These are phyloP conservation scores for Metschnikowia cerradonensis DNA, from an alignment of 805 yeast species.

Conservation along the genomic window DNA sequence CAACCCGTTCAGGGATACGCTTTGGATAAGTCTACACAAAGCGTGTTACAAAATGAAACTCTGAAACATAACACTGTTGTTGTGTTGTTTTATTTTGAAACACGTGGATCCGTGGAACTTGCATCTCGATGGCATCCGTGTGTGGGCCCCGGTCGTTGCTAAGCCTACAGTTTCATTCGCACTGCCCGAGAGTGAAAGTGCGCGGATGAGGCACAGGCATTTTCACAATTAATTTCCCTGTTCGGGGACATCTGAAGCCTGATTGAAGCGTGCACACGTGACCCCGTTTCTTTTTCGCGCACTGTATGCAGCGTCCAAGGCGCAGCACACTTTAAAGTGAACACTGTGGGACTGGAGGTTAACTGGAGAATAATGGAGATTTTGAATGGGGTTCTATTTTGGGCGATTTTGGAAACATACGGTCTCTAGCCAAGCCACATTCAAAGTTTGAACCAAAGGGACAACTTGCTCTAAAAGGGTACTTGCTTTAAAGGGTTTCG, in stretches of 20 bases:
- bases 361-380: no score
- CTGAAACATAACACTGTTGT: background rate
- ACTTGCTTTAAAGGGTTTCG: no score
- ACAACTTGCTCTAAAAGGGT: no score
- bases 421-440: no score
- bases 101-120: no score
- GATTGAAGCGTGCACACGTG: slow-evolving; percentile 6
- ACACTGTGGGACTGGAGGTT: no score
- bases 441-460: no score
- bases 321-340: slow-evolving; percentile 2
- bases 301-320: slow-evolving; percentile 3
- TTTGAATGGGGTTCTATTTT: no score
- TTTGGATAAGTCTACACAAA: no score
- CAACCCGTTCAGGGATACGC: no score
- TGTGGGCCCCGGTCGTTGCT: background rate
- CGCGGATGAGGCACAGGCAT: background rate
- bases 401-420: no score
- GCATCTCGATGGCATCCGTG: background rate
- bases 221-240: slow-evolving; percentile 2
- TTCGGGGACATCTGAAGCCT: background rate
- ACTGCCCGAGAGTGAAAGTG: background rate
- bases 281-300: slow-evolving; percentile 1
- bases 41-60: background rate
- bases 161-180: background rate
- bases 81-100: no score